Evolutionary conservation across 441 rosid genomes (phyloP).

Genomic region (Viola pubescens): DNA sequence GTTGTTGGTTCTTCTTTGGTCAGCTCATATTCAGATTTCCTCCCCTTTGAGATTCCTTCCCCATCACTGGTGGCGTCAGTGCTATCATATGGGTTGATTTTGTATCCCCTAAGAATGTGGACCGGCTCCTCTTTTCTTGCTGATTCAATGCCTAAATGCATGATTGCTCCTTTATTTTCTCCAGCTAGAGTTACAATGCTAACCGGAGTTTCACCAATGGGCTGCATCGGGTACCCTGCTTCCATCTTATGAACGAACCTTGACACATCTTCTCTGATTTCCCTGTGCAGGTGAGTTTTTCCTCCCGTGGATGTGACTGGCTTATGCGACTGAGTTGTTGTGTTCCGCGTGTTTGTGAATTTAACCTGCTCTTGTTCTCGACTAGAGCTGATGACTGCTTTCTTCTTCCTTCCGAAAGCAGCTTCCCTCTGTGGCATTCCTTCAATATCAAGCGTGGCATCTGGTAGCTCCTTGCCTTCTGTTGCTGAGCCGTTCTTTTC

Average conservation of each 20-base stretch:
- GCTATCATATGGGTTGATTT: slow-evolving; percentile 53
- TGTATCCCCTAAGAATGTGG: slow-evolving; percentile 58
- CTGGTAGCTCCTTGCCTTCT: no score
- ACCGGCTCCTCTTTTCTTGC: slow-evolving; percentile 38
- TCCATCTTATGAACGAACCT: slow-evolving; percentile 52
- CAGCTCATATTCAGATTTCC: slow-evolving; percentile 17
- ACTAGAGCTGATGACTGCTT: slow-evolving; percentile 17
- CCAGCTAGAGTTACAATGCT: slow-evolving; percentile 60
- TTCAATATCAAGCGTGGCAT: slow-evolving; percentile 12
- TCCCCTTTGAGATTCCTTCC: slow-evolving; percentile 31
- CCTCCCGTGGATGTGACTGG: slow-evolving; percentile 22
- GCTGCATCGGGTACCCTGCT: slow-evolving; percentile 29
- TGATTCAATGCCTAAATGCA: slow-evolving; percentile 45
- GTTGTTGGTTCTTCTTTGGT: slow-evolving; percentile 26
- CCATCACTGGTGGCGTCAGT: slow-evolving; percentile 47
- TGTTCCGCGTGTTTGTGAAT: slow-evolving; percentile 23
- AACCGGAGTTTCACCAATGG: slow-evolving; percentile 33
- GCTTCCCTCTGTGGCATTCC: slow-evolving; percentile 22
- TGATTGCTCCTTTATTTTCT: slow-evolving; percentile 79
- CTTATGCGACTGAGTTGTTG: slow-evolving; percentile 23
- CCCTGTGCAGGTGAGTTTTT: slow-evolving; percentile 36
- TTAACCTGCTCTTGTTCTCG: slow-evolving; percentile 32
- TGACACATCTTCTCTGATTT: slow-evolving; percentile 52
- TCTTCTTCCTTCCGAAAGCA: slow-evolving; percentile 20
- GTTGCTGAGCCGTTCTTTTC: no score